phyloP scores from a whole-genome alignment of 169 alveolate genomes.

The Eimeria sp. region DNA sequence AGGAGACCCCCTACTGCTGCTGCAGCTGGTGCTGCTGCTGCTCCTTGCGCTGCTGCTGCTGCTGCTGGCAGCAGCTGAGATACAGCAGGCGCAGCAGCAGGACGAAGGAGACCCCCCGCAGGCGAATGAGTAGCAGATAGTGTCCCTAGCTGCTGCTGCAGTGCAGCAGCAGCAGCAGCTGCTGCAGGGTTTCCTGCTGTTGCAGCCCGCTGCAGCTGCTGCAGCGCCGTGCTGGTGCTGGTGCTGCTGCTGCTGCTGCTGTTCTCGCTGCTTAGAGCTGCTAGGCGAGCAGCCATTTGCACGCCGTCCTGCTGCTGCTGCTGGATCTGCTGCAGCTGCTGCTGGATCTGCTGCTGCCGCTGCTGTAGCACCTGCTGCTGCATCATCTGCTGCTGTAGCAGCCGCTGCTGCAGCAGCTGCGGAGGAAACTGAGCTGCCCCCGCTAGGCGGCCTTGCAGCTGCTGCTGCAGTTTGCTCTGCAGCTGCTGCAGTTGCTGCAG shows the following conservation, averaged over 20 bases:
- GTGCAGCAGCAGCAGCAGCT: conserved; percentile 69
- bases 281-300: conserved; percentile 53
- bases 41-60: conserved; percentile 43
- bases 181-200: conserved; percentile 64
- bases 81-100: conserved; percentile 59
- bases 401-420: conserved; percentile 77
- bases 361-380: conserved; percentile 67
- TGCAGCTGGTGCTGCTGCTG: conserved; percentile 51
- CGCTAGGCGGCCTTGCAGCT: conserved; percentile 71
- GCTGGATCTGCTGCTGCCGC: conserved; percentile 53
- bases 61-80: conserved; percentile 60
- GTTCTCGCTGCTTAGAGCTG: conserved; percentile 35
- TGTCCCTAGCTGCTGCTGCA: conserved; percentile 71
- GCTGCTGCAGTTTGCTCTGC: neutral
- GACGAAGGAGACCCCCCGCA: conserved; percentile 25
- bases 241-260: conserved; percentile 37
- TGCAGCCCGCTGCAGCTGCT: conserved; percentile 75
- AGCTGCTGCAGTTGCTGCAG: too few species aligned
- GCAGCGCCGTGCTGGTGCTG: conserved; percentile 35
- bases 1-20: conserved; percentile 55
- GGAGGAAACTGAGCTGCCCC: conserved; percentile 35
- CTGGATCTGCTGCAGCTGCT: conserved; percentile 50
- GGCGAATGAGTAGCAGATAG: conserved; percentile 57
- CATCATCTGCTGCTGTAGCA: conserved; percentile 67
- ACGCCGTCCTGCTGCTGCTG: conserved; percentile 52